Evolutionary conservation across 2,329 filamentous ascomycete species (phyloP).

Genomic region (Penicillium sp.): DNA sequence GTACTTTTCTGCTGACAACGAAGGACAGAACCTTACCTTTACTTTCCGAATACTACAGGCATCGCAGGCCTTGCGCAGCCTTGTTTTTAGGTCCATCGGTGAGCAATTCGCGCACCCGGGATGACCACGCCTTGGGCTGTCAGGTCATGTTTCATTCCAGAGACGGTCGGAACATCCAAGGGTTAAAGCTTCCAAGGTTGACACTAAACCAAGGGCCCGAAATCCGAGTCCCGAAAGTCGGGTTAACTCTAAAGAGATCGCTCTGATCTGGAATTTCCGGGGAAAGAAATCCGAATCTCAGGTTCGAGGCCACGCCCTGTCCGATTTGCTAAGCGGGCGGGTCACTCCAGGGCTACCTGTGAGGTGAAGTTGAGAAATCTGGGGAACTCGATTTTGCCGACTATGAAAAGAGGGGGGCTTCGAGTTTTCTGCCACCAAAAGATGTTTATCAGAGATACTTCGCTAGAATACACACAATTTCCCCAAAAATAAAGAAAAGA

Average conservation of each 20-base stretch:
- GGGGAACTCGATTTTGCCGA: background rate
- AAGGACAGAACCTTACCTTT: conserved; percentile 42
- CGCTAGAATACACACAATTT: background rate
- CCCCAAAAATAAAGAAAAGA: too few relatives aligned
- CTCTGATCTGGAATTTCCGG: background rate
- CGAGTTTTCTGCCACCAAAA: background rate
- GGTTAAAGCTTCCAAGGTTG: background rate
- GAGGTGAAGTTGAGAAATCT: background rate
- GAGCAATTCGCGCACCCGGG: conserved; percentile 14
- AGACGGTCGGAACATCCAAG: conserved; percentile 11
- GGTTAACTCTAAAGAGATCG: background rate
- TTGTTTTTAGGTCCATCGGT: conserved; percentile 40
- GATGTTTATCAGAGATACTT: background rate
- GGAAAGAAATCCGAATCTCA: background rate
- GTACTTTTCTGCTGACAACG: background rate
- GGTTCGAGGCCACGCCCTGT: background rate
- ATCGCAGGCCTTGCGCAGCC: conserved; percentile 54
- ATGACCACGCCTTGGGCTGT: conserved; percentile 23
- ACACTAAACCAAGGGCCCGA: background rate
- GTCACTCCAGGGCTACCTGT: too few relatives aligned
- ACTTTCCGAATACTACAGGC: conserved; percentile 55
- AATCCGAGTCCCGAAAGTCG: background rate
- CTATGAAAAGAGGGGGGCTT: background rate
- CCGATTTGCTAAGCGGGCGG: conserved; percentile 7
- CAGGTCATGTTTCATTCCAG: conserved; percentile 20